phyloP scores from a whole-genome alignment of 805 yeast genomes.

The Dipodascopsis uninucleata region DNA sequence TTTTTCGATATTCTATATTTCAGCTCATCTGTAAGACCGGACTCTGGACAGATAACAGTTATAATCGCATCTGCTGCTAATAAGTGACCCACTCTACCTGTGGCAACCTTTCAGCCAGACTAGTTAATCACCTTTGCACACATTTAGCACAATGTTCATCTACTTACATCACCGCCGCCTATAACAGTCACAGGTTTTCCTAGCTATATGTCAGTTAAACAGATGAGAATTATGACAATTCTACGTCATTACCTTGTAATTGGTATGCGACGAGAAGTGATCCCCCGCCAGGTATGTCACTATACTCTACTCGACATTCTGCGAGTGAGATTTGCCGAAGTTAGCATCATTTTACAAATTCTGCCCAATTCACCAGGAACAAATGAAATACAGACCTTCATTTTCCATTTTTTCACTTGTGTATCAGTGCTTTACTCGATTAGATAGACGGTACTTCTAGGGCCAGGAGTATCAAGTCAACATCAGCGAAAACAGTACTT shows the following conservation, averaged over 20 bases:
- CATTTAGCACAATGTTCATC: slow-evolving; percentile 1
- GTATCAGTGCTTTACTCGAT: too few species aligned
- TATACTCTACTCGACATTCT: too few species aligned
- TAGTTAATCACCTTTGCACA: slow-evolving; percentile 11
- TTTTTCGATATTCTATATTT: slow-evolving; percentile 33
- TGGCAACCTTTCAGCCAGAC: slow-evolving; percentile 69
- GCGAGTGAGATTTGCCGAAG: too few species aligned
- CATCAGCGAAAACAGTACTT: too few species aligned
- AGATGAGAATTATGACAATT: slow-evolving; percentile 23
- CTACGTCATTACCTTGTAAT: slow-evolving; percentile 47
- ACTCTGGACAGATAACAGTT: slow-evolving; percentile 54
- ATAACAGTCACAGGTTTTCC: slow-evolving; percentile 64
- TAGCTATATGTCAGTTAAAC: slow-evolving; percentile 20
- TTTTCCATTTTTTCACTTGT: too few species aligned
- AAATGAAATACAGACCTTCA: too few species aligned
- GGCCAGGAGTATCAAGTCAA: too few species aligned
- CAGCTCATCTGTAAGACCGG: slow-evolving; percentile 39
- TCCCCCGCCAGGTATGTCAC: slow-evolving; percentile 36
- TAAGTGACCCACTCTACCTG: slow-evolving; percentile 63
- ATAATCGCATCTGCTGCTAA: slow-evolving; percentile 66
- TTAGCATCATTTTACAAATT: too few species aligned
- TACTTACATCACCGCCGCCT: slow-evolving; percentile 51
- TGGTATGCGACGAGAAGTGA: slow-evolving; percentile 74
- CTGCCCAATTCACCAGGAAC: too few species aligned
- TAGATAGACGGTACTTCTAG: too few species aligned